These are phyloP conservation scores for Fusarium circinatum DNA, from an alignment of 2,329 filamentous ascomycete species.

Conservation along the genomic window DNA sequence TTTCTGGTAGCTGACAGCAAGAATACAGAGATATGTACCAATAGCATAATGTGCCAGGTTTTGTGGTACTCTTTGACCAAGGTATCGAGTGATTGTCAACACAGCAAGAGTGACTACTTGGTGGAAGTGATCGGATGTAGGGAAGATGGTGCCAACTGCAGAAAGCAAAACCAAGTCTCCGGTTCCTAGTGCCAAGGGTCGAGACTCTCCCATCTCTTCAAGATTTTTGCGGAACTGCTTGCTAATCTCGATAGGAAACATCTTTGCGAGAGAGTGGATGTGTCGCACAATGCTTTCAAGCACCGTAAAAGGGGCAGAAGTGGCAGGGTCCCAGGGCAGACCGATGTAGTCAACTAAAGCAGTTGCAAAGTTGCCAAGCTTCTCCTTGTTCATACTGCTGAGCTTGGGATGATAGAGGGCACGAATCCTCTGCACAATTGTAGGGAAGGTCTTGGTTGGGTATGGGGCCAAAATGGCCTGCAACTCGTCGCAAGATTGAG, in stretches of 20 bases:
- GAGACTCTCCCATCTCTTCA: constrained; percentile 59
- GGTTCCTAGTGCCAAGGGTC: constrained; percentile 63
- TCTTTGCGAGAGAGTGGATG: constrained; percentile 90
- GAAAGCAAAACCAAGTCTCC: constrained; percentile 87
- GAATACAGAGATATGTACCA: constrained; percentile 81
- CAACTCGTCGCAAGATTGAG: constrained; percentile 79
- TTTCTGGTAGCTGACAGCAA: constrained; percentile 84
- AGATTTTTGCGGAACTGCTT: constrained; percentile 82
- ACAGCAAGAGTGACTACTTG: constrained; percentile 91
- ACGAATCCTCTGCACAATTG: constrained; percentile 87
- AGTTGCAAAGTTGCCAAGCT: constrained; percentile 74
- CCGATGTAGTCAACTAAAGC: constrained; percentile 72
- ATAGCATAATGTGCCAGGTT: constrained; percentile 73
- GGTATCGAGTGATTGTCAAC: constrained; percentile 83
- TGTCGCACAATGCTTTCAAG: constrained; percentile 87
- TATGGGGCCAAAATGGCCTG: constrained; percentile 72
- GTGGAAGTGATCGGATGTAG: constrained; percentile 97
- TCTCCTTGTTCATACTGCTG: constrained; percentile 84
- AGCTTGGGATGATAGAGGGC: constrained; percentile 93
- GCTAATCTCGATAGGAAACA: constrained; percentile 81
- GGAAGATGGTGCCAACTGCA: constrained; percentile 85
- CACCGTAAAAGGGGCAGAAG: constrained; percentile 69
- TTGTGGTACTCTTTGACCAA: constrained; percentile 79
- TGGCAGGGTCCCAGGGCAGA: constrained; percentile 56
- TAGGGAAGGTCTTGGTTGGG: constrained; percentile 73